Evolutionary conservation across 2,329 filamentous ascomycete genomes (phyloP), one percentile per base, ranked within the genome.

Genomic region (Calonectria pseudoreteaudii): DNA sequence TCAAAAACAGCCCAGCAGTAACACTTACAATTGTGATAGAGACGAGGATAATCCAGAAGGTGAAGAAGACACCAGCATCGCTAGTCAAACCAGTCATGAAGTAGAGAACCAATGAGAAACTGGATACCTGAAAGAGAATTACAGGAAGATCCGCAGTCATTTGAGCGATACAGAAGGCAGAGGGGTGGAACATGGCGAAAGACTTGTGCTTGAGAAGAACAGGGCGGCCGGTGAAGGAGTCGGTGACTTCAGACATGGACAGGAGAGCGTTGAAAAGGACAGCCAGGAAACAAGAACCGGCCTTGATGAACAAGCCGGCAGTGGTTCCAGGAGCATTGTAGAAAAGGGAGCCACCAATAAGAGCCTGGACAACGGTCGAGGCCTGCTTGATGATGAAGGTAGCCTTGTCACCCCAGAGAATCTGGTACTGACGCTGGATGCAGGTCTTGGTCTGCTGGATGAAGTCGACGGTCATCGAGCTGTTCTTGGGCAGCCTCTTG

Each of bases 321-420:
- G 91, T 90, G 65, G 88, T 90, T 30, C 84, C 73, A 0, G 91
- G 88, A 0, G 92, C 90, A 70, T 92, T 87, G 83, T 94, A 94
- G 83, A 94, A 94, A 4, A 94, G 86, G 0, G 92, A 93, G 9
- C 92, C 92, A 2, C 89, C 86, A 71, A 94, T 90, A 7, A 94
- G 82, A 0, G 92, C 91, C 77, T 93, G 90, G 0, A 87, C 78
- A 10, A 93, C 79, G 1, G 89, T 91, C 0, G 88, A 87, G 7
- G 86, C 82, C 76, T 93, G 91, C 80, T 92, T 93, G 83, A 93
- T 91, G 74, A 92, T 76, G 49, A 93, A 90, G 0, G 91, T 92
- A 0, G 89, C 86, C 76, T 91, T 92, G 81, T 94, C 91, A 50
- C 92, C 92, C 86, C 88, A 90, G 1, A 94, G 78, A 34, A 93